Evolutionary conservation across 306 rosid genomes (phyloP).

Genomic region (Hippophae tibetana): DNA sequence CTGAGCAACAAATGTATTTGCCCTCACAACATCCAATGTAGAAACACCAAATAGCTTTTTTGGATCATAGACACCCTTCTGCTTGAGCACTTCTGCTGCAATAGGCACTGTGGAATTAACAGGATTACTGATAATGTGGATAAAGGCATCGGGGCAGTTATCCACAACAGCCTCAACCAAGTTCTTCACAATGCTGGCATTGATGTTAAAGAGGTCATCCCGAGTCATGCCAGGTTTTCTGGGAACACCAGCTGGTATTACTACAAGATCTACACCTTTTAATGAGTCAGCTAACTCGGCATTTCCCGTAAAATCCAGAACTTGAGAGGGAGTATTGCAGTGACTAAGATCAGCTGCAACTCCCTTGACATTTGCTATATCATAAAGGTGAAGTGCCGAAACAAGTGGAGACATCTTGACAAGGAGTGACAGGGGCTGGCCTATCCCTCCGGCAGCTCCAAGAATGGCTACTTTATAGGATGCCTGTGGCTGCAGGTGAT

Average conservation of each 20-base stretch:
- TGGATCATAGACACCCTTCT: conserved; percentile 87
- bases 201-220: conserved; percentile 92
- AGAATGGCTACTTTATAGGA: too few species aligned
- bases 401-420: too few species aligned
- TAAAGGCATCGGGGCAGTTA: conserved; percentile 85
- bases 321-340: conserved; percentile 55
- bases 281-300: conserved; percentile 31
- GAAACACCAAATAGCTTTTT: conserved; percentile 92
- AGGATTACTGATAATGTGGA: conserved; percentile 84
- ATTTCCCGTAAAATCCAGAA: conserved; percentile 57
- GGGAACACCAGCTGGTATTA: conserved; percentile 97
- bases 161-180: conserved; percentile 85
- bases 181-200: conserved; percentile 82
- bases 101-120: conserved; percentile 95
- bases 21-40: conserved; percentile 95
- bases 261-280: conserved; percentile 72
- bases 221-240: conserved; percentile 99
- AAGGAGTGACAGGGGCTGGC: too few species aligned
- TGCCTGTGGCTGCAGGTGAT: conserved; percentile 54
- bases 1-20: conserved; percentile 95
- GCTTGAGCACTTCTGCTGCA: conserved; percentile 76
- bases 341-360: too few species aligned
- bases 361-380: too few species aligned
- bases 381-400: too few species aligned
- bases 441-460: too few species aligned